Percentiles rank a stretch among this genome's conserved stretches.
Conservation (phyloP, 805 yeast species). For the Kurtzmaniella fragi region DNA sequence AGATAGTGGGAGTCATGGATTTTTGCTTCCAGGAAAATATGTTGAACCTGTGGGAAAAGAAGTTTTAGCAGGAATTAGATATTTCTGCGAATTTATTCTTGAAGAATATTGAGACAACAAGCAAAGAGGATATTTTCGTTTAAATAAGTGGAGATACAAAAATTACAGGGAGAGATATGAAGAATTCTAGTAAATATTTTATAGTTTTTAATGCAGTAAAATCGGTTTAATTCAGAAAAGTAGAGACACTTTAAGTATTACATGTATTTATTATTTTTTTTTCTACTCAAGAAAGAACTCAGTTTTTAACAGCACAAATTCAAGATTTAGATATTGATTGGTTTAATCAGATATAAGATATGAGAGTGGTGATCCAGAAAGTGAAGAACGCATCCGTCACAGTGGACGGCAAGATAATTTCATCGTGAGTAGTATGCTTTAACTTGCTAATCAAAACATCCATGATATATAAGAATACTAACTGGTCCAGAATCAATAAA, state of each 20-base stretch:
- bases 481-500: conserved; percentile 40
- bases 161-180: no score
- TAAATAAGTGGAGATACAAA: no score
- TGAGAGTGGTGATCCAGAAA: conserved; percentile 89
- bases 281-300: no score
- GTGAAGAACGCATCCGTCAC: conserved; percentile 87
- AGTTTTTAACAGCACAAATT: no score
- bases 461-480: background rate
- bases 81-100: conserved; percentile 45
- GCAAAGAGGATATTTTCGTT: background rate
- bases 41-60: conserved; percentile 78
- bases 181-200: no score
- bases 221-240: no score
- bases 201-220: no score
- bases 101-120: conserved; percentile 16
- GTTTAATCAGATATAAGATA: no score
- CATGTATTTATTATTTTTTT: no score
- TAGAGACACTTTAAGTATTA: no score
- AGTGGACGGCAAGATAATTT: conserved; percentile 65
- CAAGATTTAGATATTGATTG: no score
- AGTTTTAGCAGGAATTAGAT: conserved; percentile 60
- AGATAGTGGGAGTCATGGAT: conserved; percentile 81
- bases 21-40: conserved; percentile 63
- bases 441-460: background rate
- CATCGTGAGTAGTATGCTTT: conserved; percentile 39